Evolutionary conservation across 2,329 filamentous ascomycete genomes (phyloP), one percentile per base, ranked within the genome.

Genomic region (Apiospora phragmitis): DNA sequence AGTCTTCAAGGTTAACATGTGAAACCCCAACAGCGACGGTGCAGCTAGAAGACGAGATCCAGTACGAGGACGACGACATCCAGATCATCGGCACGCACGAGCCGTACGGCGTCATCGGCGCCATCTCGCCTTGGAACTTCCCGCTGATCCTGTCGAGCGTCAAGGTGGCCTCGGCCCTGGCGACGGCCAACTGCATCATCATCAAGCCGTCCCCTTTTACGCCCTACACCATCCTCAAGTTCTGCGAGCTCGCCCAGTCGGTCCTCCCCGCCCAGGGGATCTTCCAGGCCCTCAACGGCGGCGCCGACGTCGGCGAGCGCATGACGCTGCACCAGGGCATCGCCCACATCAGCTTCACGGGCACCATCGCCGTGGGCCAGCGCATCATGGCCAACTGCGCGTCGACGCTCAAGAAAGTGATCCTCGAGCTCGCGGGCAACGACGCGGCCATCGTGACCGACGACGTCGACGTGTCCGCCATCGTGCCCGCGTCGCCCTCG

Each of bases 71-170:
- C 67, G 82, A 83, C 16, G 80, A 79, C 16, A 74, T 81, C 62
- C 79, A 77, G 38, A 79, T 86, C 73, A 76, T 85, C 24, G 81
- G 81, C 2, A 84, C 81, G 3, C 83, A 84, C 74, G 77, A 78
- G 26, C 86, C 87, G 0, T 80, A 88, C 49, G 87, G 87, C 43
- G 82, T 87, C 5, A 81, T 84, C 1, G 87, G 82, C 16, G 89
- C 85, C 71, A 90, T 90, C 74, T 86, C 87, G 32, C 88, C 88
- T 0, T 91, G 89, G 89, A 91, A 91, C 77, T 90, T 85, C 73
- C 85, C 85, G 1, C 73, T 86, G 38, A 81, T 84, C 70, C 79
- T 86, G 1, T 82, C 83, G 16, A 82, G 83, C 68, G 80, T 86
- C 65, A 90, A 90, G 77, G 81, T 89, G 29, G 81, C 78, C 1